phyloP scores from a whole-genome alignment of 1,284 basidiomycete genomes.

The Ceratobasidium theobromae region DNA sequence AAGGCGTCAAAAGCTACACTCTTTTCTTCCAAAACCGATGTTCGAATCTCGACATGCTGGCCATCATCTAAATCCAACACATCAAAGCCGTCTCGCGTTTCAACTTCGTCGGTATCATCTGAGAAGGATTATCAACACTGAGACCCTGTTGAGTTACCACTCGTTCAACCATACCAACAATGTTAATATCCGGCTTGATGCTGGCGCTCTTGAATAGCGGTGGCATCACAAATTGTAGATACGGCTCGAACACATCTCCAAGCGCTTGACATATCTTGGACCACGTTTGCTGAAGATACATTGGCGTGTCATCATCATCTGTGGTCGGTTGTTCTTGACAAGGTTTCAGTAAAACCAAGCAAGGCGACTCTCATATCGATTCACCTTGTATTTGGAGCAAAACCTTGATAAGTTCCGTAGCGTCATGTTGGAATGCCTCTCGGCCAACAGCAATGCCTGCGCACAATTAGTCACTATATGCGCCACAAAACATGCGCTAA shows the following conservation, averaged over 20 bases:
- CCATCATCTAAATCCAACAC: slow-evolving; percentile 57
- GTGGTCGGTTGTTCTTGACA: slow-evolving; percentile 16
- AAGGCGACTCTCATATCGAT: slow-evolving; percentile 37
- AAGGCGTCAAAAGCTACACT: slow-evolving; percentile 84
- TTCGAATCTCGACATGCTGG: slow-evolving; percentile 71
- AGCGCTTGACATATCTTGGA: slow-evolving; percentile 80
- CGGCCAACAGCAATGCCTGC: slow-evolving; percentile 78
- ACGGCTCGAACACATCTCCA: slow-evolving; percentile 78
- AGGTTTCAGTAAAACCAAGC: neutral
- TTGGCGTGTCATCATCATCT: slow-evolving; percentile 24
- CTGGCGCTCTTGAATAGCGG: slow-evolving; percentile 70
- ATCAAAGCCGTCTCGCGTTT: slow-evolving; percentile 74
- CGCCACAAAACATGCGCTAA: neutral
- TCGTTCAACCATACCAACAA: slow-evolving; percentile 63
- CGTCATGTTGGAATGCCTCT: slow-evolving; percentile 73
- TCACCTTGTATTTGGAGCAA: slow-evolving; percentile 77
- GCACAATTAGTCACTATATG: slow-evolving; percentile 11
- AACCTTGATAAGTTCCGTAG: slow-evolving; percentile 67
- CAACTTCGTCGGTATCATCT: slow-evolving; percentile 61
- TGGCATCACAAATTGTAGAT: slow-evolving; percentile 80
- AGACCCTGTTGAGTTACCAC: neutral
- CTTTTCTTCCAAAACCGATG: slow-evolving; percentile 81
- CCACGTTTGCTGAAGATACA: slow-evolving; percentile 55
- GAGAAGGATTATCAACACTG: neutral
- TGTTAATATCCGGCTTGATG: slow-evolving; percentile 74